phyloP scores from a whole-genome alignment of 2,329 filamentous ascomycete species.

The Cercospora sp. region DNA sequence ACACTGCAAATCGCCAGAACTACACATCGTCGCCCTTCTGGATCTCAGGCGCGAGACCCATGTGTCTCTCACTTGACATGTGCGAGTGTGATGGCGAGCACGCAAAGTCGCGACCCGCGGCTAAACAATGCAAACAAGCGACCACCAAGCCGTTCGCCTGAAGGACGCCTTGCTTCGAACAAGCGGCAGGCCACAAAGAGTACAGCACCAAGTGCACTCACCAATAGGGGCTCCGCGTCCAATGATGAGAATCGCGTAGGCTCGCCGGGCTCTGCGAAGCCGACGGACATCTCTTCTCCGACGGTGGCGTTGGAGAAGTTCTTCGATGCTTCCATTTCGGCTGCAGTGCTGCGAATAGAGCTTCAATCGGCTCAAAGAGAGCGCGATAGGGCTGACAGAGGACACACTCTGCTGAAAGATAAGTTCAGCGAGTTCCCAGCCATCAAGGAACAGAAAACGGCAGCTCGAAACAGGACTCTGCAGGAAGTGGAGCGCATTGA shows the following conservation, averaged over 20 bases:
- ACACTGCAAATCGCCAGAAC: not conserved
- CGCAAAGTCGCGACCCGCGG: conserved; percentile 3
- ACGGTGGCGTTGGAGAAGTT: not conserved
- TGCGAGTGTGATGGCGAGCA: conserved; percentile 5
- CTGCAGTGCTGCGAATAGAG: not conserved
- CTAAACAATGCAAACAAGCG: conserved; percentile 3
- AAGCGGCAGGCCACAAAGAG: conserved; percentile 4
- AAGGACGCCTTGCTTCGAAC: conserved; percentile 2
- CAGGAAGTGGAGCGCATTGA: conserved; percentile 6
- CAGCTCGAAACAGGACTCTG: not conserved
- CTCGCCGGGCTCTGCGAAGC: not conserved
- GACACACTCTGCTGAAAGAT: not conserved
- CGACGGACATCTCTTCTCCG: not conserved
- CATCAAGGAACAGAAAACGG: conserved; percentile 18
- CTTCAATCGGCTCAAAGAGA: conserved; percentile 2
- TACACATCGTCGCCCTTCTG: not conserved
- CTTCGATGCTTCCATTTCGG: conserved; percentile 1
- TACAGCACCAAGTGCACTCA: not conserved
- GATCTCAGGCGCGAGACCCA: not conserved
- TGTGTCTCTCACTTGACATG: not conserved
- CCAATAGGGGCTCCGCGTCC: not conserved
- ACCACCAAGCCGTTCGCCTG: conserved; percentile 8
- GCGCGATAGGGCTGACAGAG: not conserved
- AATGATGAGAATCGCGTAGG: not conserved
- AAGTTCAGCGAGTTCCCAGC: conserved; percentile 15